phyloP scores from a whole-genome alignment of 2,329 filamentous ascomycete genomes.

The Penicillium sp. region DNA sequence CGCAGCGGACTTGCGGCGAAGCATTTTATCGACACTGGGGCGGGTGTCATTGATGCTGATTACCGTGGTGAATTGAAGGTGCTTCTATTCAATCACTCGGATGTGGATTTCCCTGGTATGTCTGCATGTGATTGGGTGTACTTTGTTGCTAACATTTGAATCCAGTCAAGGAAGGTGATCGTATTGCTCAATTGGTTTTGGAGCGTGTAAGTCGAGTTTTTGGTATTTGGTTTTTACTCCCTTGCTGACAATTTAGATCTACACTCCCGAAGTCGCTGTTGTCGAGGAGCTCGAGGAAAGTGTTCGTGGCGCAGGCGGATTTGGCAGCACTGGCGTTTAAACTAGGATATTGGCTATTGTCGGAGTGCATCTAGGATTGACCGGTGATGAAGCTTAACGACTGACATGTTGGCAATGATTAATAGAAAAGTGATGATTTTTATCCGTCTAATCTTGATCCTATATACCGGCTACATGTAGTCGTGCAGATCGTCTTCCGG shows the following conservation, averaged over 20 bases:
- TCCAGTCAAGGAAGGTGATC: slow-evolving; percentile 71
- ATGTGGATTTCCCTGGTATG: slow-evolving; percentile 62
- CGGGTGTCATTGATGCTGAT: slow-evolving; percentile 95
- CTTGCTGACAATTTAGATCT: slow-evolving; percentile 53
- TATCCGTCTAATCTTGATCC: slow-evolving; percentile 7
- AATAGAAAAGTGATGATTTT: background rate
- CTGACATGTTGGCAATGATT: slow-evolving; percentile 6
- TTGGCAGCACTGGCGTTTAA: slow-evolving; percentile 70
- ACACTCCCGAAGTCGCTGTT: slow-evolving; percentile 85
- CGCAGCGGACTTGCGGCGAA: slow-evolving; percentile 88
- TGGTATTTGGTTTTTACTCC: background rate
- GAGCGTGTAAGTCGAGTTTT: slow-evolving; percentile 57
- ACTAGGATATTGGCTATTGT: background rate
- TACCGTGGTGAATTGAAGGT: slow-evolving; percentile 94
- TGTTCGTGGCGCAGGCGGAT: slow-evolving; percentile 81
- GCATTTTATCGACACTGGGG: slow-evolving; percentile 92
- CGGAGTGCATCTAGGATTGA: slow-evolving; percentile 1
- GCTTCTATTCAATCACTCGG: slow-evolving; percentile 85
- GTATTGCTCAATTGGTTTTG: slow-evolving; percentile 86
- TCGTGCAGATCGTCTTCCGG: background rate
- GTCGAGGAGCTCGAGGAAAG: slow-evolving; percentile 85
- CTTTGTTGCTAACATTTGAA: slow-evolving; percentile 1
- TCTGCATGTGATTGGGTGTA: background rate
- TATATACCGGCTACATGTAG: slow-evolving; percentile 7
- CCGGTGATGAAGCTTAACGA: no score